Conservation (phyloP, 768 basidiomycete species). For the Exsudoporus frostii region DNA sequence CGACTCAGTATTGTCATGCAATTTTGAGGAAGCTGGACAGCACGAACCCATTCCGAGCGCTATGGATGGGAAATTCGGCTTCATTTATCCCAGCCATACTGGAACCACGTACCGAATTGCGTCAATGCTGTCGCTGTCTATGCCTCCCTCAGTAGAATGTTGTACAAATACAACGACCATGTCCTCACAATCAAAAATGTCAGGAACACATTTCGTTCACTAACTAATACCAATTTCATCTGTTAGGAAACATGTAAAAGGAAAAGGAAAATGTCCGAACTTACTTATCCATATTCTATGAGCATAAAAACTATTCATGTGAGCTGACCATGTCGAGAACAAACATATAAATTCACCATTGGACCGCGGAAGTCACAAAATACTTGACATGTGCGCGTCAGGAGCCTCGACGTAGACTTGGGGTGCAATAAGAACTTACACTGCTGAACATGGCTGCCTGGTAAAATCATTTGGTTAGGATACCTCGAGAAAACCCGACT, state of each 20-base stretch:
- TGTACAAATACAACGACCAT: neutral
- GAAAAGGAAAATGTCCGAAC: neutral
- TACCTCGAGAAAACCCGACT: neutral
- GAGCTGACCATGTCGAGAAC: neutral
- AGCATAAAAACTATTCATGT: constrained; percentile 4
- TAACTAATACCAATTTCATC: neutral
- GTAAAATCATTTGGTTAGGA: neutral
- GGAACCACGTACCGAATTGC: constrained; percentile 1
- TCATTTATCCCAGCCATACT: too few relatives aligned
- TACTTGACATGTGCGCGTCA: neutral
- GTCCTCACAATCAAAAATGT: constrained; percentile 6
- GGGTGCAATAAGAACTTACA: neutral
- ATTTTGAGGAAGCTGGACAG: too few relatives aligned
- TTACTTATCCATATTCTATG: constrained; percentile 16
- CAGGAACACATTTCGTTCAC: neutral
- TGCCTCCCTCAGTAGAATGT: neutral
- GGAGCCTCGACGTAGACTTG: neutral
- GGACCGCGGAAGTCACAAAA: neutral
- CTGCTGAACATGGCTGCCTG: neutral
- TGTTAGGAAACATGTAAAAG: neutral
- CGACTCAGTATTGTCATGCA: neutral
- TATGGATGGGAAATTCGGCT: neutral
- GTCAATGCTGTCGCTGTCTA: neutral
- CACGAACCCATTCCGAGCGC: constrained; percentile 5
- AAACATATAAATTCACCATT: neutral